These are phyloP conservation scores for Fusarium bulbicola DNA, from an alignment of 2,329 filamentous ascomycete species.

Conservation along the genomic window DNA sequence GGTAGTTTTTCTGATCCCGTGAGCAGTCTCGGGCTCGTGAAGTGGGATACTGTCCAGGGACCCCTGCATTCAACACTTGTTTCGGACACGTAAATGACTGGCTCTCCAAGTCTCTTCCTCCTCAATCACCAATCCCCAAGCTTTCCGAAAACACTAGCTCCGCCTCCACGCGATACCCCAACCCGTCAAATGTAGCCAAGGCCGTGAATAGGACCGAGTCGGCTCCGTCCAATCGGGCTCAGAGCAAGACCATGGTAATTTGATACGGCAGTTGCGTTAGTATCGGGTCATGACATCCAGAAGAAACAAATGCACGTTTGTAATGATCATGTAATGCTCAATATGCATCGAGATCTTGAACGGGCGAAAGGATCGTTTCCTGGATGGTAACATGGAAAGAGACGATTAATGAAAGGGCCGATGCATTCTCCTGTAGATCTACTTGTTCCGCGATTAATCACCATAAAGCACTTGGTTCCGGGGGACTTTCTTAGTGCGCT, in stretches of 20 bases:
- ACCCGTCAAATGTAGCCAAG: not conserved
- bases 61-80: not conserved
- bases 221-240: not conserved
- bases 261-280: not conserved
- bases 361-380: not conserved
- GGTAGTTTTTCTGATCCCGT: slow-evolving; percentile 1
- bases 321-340: not conserved
- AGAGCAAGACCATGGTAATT: not conserved
- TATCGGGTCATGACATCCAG: not conserved
- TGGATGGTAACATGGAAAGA: not conserved
- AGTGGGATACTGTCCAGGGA: not conserved
- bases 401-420: not conserved
- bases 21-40: not conserved
- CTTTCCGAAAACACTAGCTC: not conserved
- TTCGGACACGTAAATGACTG: not conserved
- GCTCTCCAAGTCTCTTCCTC: not conserved
- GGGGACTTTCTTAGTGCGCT: not conserved
- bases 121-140: not conserved
- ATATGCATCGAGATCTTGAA: not conserved
- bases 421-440: not conserved
- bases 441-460: not conserved
- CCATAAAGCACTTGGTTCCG: not conserved
- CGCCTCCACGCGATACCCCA: not conserved
- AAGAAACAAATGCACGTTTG: not conserved
- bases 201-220: not conserved